Conservation (phyloP, 495 filamentous ascomycete genomes). For the Daldinia childiae region DNA sequence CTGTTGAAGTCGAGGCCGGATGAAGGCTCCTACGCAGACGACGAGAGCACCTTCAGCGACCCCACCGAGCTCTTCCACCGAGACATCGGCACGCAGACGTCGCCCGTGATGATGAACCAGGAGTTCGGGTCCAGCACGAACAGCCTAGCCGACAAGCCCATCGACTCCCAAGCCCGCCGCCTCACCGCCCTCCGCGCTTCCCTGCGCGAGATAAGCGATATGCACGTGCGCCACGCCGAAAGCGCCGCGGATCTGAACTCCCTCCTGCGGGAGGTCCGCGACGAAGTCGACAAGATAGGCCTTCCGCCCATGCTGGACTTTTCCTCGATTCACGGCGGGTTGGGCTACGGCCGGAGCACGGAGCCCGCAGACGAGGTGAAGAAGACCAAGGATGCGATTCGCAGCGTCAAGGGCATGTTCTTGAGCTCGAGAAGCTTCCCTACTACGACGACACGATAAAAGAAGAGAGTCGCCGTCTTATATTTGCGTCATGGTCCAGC, state of each 20-base stretch:
- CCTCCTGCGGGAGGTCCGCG: slow-evolving; percentile 58
- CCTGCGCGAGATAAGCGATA: slow-evolving; percentile 61
- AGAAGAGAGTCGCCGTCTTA: slow-evolving; percentile 2
- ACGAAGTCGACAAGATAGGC: slow-evolving; percentile 56
- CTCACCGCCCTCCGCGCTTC: slow-evolving; percentile 55
- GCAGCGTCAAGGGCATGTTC: slow-evolving; percentile 91
- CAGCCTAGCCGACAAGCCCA: slow-evolving; percentile 52
- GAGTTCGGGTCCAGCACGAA: slow-evolving; percentile 51
- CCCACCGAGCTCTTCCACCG: slow-evolving; percentile 91
- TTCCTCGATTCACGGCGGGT: slow-evolving; percentile 45
- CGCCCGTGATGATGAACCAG: slow-evolving; percentile 51
- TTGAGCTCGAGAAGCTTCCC: slow-evolving; percentile 78
- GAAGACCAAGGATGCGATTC: slow-evolving; percentile 82
- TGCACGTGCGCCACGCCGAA: slow-evolving; percentile 53
- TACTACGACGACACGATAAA: slow-evolving; percentile 43
- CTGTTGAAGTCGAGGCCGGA: slow-evolving; percentile 25
- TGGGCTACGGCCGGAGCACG: slow-evolving; percentile 57
- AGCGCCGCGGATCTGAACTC: slow-evolving; percentile 51
- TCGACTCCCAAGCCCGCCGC: slow-evolving; percentile 47
- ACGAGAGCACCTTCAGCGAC: slow-evolving; percentile 60
- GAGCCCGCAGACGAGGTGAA: slow-evolving; percentile 78
- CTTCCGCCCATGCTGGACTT: slow-evolving; percentile 47
- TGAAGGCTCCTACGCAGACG: slow-evolving; percentile 43
- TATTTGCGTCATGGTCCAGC: background rate
- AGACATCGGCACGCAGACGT: slow-evolving; percentile 88